Evolutionary conservation across 2,329 filamentous ascomycete genomes (phyloP), one percentile per base, ranked within the genome.

Genomic region (Curvularia hawaiiensis): DNA sequence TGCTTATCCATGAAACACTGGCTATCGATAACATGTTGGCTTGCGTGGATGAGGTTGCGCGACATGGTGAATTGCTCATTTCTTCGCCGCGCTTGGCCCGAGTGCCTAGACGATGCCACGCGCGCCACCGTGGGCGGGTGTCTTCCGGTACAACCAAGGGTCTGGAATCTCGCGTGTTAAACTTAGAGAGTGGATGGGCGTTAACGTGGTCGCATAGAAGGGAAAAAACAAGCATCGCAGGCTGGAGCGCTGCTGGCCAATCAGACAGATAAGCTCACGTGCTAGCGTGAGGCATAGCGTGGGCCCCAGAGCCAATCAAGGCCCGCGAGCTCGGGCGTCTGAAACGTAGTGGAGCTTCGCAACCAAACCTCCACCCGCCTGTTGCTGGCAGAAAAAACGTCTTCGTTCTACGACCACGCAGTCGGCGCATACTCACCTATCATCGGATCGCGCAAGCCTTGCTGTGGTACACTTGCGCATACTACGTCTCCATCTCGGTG

Each of bases 361-460:
- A 35, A 67, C 63, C 50, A 63, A 63, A 59, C 60, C 61, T 60
- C 54, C 30, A 24, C 41, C 41, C 28, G 14, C 11, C 44, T 28
- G 18, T 22, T 20, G 18, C 44, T 47, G 28, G 26, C 44, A 33
- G 10, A 30, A 18, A 20, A 47, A 31, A 12, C 30, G 14, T 9
- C 28, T 20, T 55, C 46, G 47, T 59, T 57, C 65, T 62, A 66
- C 58, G 71, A 68, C 70, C 73, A 70, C 70, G 66, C 59, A 60
- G 50, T 54, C 30, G 56, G 63, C 64, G 49, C 68, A 60, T 64
- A 53, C 52, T 64, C 59, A 65, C 74, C 73, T 74, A 62, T 76
- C 67, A 66, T 74, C 66, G 67, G 58, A 58, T 68, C 45, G 60
- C 63, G 60, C 67, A 52, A 61, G 59, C 43, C 56, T 44, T 30